Base-by-base conservation (phyloP, 257 asterid genomes). In the Solanum clarkiae region DNA sequence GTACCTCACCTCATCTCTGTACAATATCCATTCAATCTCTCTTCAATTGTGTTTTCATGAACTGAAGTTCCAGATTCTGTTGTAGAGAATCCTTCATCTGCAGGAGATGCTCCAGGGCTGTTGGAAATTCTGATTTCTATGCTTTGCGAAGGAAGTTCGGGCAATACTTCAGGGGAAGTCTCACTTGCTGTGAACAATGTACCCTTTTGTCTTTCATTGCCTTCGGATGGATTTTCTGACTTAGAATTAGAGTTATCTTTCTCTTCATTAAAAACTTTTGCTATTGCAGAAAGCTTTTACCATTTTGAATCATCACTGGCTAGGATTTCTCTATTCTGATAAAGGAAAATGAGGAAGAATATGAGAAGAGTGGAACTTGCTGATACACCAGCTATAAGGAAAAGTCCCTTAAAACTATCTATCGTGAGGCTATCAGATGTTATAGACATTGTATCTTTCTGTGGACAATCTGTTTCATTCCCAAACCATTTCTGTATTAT, bases 341-440 rank as follows among this genome's bases (percentile, higher is more conserved):
- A 55, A 29, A 90, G 57, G 88, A 91, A 91, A 59, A n/a, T 62
- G 57, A 84, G 20, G 51, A 90, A 69, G 89, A 80, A 92, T 87
- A 88, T 80, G 60, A 79, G 65, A 16, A 91, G 91, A 65, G 94
- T 91, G 3, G 82, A 62, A 14, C 81, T 79, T 5, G 90, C 87
- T 18, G 92, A 83, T 57, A 88, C 56, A 57, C 87, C 91, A 59
- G 90, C 89, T 80, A 87, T 84, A 4, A 86, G 66, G 56, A 89
- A 91, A 15, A 89, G 91, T 22, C 92, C 92, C 82, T 44, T 85
- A 40, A 90, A 90, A 24, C 89, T 87, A 47, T 90, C 91, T 22
- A 82, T 83, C 4, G 72, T 26, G 57, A 88, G 87, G 14, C 86
- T 81, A 40, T 72, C 63, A 6, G 89, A 80, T 26, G 57, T 36